phyloP scores from a whole-genome alignment of 805 yeast species.

The Candida jianshihensis region DNA sequence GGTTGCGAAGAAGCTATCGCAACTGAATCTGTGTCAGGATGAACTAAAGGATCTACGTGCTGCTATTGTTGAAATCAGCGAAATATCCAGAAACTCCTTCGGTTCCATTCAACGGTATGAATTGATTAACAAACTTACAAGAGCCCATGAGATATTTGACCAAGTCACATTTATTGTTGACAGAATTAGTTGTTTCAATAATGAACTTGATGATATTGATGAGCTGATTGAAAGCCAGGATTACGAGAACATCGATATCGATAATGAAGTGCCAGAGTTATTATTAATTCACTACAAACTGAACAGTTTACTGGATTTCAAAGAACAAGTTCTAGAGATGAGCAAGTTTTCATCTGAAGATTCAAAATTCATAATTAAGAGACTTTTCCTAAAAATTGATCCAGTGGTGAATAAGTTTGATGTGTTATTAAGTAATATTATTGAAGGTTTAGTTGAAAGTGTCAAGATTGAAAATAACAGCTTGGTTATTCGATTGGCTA shows the following conservation, averaged over 20 bases:
- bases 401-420: slow-evolving; percentile 54
- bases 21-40: slow-evolving; percentile 31
- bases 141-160: slow-evolving; percentile 62
- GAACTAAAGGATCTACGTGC: slow-evolving; percentile 46
- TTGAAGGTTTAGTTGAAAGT: slow-evolving; percentile 64
- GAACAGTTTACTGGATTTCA: slow-evolving; percentile 67
- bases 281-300: slow-evolving; percentile 64
- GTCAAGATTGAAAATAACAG: slow-evolving; percentile 61
- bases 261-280: slow-evolving; percentile 44
- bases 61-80: slow-evolving; percentile 36
- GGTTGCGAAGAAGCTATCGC: slow-evolving; percentile 38
- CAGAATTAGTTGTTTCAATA: slow-evolving; percentile 51
- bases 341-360: slow-evolving; percentile 52
- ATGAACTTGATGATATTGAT: slow-evolving; percentile 43
- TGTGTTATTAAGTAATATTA: slow-evolving; percentile 53
- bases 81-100: slow-evolving; percentile 47
- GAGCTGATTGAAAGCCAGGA: slow-evolving; percentile 42
- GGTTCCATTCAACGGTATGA: slow-evolving; percentile 60
- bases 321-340: slow-evolving; percentile 62
- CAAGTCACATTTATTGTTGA: slow-evolving; percentile 60
- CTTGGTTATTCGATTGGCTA: slow-evolving; percentile 63
- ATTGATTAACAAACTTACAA: slow-evolving; percentile 59
- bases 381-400: slow-evolving; percentile 39
- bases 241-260: slow-evolving; percentile 32
- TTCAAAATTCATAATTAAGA: slow-evolving; percentile 55